These are phyloP conservation scores for Colletotrichum musicola DNA, from an alignment of 2,329 filamentous ascomycete species.

Conservation along the genomic window DNA sequence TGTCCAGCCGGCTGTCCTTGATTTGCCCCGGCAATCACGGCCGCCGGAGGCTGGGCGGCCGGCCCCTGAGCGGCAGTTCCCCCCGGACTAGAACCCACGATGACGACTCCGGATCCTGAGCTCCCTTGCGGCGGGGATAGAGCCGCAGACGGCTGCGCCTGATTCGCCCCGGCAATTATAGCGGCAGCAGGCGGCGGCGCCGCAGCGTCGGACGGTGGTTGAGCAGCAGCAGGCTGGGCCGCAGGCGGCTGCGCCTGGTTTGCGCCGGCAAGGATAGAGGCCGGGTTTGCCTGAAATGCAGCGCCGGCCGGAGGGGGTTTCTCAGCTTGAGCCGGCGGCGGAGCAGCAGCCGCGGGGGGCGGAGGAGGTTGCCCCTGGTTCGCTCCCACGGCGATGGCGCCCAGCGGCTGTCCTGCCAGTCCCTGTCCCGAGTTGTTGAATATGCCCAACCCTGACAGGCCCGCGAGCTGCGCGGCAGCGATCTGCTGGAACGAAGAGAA, in stretches of 20 bases:
- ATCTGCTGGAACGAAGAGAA: constrained; percentile 48
- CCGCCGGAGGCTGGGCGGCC: constrained; percentile 10
- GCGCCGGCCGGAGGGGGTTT: not conserved
- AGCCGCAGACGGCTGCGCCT: constrained; percentile 1
- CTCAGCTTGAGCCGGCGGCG: constrained; percentile 19
- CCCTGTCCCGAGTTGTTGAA: constrained; percentile 20
- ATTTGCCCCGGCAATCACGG: constrained; percentile 12
- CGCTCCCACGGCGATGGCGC: constrained; percentile 24
- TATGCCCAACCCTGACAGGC: constrained; percentile 40
- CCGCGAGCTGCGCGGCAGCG: constrained; percentile 44
- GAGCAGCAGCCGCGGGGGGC: not conserved
- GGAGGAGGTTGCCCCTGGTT: constrained; percentile 17
- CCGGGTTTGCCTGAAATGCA: constrained; percentile 3
- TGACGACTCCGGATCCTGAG: constrained; percentile 19
- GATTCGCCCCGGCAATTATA: constrained; percentile 10
- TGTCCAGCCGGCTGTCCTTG: constrained; percentile 6
- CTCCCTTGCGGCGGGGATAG: not conserved
- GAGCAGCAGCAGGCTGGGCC: not conserved
- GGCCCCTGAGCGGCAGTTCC: constrained; percentile 3
- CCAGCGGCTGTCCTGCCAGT: constrained; percentile 10
- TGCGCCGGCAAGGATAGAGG: constrained; percentile 9
- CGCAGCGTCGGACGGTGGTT: not conserved
- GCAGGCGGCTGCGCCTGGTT: not conserved
- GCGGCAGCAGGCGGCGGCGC: constrained; percentile 12
- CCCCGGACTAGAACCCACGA: constrained; percentile 25